Conservation (phyloP, 139 green algal species). For the Diplosphaera chodatii region DNA sequence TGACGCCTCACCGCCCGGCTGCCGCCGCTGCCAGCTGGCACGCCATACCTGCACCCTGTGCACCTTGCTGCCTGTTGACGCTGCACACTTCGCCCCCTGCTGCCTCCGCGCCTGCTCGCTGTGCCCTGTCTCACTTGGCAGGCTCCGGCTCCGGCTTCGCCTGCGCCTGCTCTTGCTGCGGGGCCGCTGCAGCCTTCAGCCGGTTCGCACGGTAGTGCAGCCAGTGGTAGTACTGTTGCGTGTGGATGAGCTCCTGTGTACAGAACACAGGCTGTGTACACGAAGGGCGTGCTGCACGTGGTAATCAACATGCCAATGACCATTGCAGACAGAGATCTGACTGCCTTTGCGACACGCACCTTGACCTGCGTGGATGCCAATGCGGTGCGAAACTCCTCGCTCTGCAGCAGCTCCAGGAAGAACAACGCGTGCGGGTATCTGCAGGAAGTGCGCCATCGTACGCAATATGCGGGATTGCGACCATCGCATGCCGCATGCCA, state of each 20-base stretch:
- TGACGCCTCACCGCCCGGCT: slow-evolving; percentile 9
- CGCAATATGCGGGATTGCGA: too few species aligned
- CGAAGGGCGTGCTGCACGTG: too few species aligned
- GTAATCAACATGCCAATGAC: too few species aligned
- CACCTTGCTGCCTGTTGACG: too few species aligned
- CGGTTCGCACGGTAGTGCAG: slow-evolving; percentile 61
- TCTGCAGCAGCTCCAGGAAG: slow-evolving; percentile 78
- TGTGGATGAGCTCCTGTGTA: slow-evolving; percentile 60
- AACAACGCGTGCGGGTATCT: slow-evolving; percentile 81
- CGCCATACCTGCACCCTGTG: too few species aligned
- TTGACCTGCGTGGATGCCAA: slow-evolving; percentile 39
- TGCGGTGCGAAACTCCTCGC: slow-evolving; percentile 62
- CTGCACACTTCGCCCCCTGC: background rate
- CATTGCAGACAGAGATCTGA: too few species aligned
- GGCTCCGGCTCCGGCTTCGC: background rate
- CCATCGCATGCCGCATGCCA: too few species aligned
- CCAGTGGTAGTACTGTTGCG: slow-evolving; percentile 73
- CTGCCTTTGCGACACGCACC: too few species aligned
- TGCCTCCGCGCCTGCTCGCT: background rate
- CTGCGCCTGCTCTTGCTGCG: slow-evolving; percentile 5
- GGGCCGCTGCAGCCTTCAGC: background rate
- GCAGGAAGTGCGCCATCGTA: too few species aligned
- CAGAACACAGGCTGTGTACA: background rate
- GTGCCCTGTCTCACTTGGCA: background rate
- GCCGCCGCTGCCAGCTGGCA: slow-evolving; percentile 21